A percentile compares a stretch with the other conserved stretches of the same genome.
These are phyloP conservation scores for Arxiozyma slooffiae DNA, from an alignment of 1,139 yeast genomes.

Conservation along the genomic window DNA sequence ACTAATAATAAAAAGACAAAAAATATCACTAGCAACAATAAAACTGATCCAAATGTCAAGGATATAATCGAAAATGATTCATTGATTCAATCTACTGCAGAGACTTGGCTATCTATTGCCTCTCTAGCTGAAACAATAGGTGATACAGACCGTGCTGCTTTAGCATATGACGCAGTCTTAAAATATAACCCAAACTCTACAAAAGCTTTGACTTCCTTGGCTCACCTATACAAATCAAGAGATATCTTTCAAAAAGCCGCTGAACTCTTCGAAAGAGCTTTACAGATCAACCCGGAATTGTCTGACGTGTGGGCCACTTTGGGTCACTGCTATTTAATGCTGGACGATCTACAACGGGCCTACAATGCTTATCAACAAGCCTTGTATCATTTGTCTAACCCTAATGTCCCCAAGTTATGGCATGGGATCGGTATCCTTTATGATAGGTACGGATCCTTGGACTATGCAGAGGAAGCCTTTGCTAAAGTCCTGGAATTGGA, in stretches of 20 bases:
- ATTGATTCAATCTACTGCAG: constrained; percentile 63
- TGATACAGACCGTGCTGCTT: constrained; percentile 79
- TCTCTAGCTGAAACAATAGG: constrained; percentile 84
- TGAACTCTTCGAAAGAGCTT: constrained; percentile 80
- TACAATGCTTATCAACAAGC: constrained; percentile 97
- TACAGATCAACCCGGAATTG: constrained; percentile 71
- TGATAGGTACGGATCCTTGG: constrained; percentile 90
- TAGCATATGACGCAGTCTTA: constrained; percentile 83
- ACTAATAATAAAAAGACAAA: background rate
- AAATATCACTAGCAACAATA: background rate
- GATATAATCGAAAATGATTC: constrained; percentile 21
- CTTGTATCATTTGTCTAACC: constrained; percentile 77
- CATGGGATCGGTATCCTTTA: constrained; percentile 95
- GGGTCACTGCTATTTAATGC: constrained; percentile 94
- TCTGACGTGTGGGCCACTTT: constrained; percentile 97
- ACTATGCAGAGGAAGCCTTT: constrained; percentile 96
- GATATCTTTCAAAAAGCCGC: constrained; percentile 92
- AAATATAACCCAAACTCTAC: constrained; percentile 80
- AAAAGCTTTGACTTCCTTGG: constrained; percentile 74
- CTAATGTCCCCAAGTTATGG: constrained; percentile 95
- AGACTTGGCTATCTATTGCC: constrained; percentile 90
- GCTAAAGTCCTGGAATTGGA: constrained; percentile 91
- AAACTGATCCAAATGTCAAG: background rate
- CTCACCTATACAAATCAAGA: constrained; percentile 76
- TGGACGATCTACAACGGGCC: constrained; percentile 91